Conservation (phyloP, 2,329 filamentous ascomycete species). For the Epichloe hybrida region DNA sequence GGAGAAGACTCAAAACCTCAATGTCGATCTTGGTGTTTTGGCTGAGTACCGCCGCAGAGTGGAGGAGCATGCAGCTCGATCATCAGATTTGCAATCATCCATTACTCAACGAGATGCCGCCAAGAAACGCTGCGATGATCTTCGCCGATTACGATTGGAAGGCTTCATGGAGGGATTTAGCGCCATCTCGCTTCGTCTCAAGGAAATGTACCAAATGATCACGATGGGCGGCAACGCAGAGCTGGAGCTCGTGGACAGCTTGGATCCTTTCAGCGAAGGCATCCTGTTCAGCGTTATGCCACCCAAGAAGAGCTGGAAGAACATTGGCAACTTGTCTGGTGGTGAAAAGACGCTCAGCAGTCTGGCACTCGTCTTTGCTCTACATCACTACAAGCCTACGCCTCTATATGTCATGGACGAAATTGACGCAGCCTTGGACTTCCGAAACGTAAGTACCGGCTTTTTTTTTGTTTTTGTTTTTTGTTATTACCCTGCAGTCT, state of each 20-base stretch:
- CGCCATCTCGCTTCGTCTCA: constrained; percentile 82
- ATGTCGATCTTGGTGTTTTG: constrained; percentile 78
- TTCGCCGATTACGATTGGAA: constrained; percentile 78
- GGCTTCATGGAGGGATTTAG: constrained; percentile 98
- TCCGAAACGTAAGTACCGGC: constrained; percentile 71
- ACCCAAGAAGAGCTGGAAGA: constrained; percentile 99
- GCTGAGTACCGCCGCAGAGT: constrained; percentile 78
- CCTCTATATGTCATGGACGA: constrained; percentile 99
- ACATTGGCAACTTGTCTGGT: constrained; percentile 89
- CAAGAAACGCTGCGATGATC: constrained; percentile 85
- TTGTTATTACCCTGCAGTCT: background rate
- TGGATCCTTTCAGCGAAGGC: constrained; percentile 94
- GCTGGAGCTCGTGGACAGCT: constrained; percentile 86
- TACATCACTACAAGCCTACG: constrained; percentile 97
- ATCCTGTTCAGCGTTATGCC: constrained; percentile 98
- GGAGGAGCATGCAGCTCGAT: constrained; percentile 67
- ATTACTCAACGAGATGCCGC: constrained; percentile 68
- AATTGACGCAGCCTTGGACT: constrained; percentile 95
- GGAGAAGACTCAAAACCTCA: constrained; percentile 67
- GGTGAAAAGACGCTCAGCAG: constrained; percentile 95
- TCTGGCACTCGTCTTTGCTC: constrained; percentile 88
- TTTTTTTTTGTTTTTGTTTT: background rate
- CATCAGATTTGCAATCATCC: constrained; percentile 70
- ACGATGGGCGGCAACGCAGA: constrained; percentile 99
- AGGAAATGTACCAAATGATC: constrained; percentile 99